phyloP scores from a whole-genome alignment of 2,329 filamentous ascomycete genomes.

The Mycogone perniciosa region DNA sequence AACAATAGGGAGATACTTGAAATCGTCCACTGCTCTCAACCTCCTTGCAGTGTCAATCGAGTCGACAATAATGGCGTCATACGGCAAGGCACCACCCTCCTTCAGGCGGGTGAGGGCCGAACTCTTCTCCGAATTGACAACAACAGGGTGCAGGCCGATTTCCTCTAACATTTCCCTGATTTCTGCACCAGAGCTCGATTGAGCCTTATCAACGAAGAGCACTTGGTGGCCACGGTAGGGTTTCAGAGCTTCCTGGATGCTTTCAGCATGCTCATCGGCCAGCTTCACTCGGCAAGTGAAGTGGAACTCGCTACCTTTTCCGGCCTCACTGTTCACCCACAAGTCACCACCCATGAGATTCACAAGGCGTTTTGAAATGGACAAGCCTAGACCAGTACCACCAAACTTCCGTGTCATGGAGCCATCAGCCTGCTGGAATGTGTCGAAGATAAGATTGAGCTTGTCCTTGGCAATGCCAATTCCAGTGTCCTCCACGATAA shows the following conservation, averaged over 20 bases:
- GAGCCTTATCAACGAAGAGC: slow-evolving; percentile 87
- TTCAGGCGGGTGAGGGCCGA: slow-evolving; percentile 49
- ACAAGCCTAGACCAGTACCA: slow-evolving; percentile 86
- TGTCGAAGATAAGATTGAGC: slow-evolving; percentile 95
- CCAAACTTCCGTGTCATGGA: slow-evolving; percentile 95
- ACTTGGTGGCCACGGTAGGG: slow-evolving; percentile 93
- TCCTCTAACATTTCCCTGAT: slow-evolving; percentile 72
- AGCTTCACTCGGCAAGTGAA: slow-evolving; percentile 91
- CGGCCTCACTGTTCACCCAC: slow-evolving; percentile 90
- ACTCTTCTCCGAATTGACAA: slow-evolving; percentile 74
- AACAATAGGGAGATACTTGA: slow-evolving; percentile 96
- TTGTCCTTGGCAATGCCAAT: slow-evolving; percentile 96
- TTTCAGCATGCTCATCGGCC: slow-evolving; percentile 68
- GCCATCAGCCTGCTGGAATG: slow-evolving; percentile 96
- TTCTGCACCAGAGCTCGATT: slow-evolving; percentile 68
- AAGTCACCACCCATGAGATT: slow-evolving; percentile 95
- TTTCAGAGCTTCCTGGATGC: slow-evolving; percentile 75
- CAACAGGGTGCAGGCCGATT: slow-evolving; percentile 73
- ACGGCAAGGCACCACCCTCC: slow-evolving; percentile 57
- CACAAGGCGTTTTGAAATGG: slow-evolving; percentile 90
- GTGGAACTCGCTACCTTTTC: slow-evolving; percentile 88
- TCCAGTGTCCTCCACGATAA: slow-evolving; percentile 90
- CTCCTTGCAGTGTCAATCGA: slow-evolving; percentile 85
- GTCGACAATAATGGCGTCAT: slow-evolving; percentile 94
- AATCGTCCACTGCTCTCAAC: slow-evolving; percentile 81